These are phyloP conservation scores for Huntiella savannae DNA, from an alignment of 2,329 filamentous ascomycete species.

Conservation along the genomic window DNA sequence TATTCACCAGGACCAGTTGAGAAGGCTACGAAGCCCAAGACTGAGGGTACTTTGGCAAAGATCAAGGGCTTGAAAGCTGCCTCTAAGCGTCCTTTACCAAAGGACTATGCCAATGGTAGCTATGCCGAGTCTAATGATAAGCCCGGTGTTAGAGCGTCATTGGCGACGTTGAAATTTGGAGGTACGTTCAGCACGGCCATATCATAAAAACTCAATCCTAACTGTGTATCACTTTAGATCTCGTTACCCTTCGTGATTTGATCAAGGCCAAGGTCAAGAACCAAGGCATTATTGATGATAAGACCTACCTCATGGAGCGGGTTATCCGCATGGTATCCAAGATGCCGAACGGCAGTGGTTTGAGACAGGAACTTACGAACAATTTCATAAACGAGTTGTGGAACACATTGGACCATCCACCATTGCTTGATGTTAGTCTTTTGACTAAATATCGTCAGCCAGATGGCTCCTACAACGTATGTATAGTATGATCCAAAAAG, in stretches of 20 bases:
- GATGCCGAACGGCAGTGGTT: constrained; percentile 41
- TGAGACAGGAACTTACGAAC: constrained; percentile 44
- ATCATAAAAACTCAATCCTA: not conserved
- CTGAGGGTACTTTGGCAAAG: not conserved
- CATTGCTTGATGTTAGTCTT: constrained; percentile 43
- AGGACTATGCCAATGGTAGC: constrained; percentile 41
- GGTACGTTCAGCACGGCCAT: constrained; percentile 17
- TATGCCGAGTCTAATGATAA: constrained; percentile 31
- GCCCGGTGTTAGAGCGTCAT: constrained; percentile 34
- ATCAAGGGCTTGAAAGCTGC: constrained; percentile 23
- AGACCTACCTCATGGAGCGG: constrained; percentile 58
- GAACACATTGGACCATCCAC: constrained; percentile 54
- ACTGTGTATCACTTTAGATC: constrained; percentile 23
- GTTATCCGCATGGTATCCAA: constrained; percentile 51
- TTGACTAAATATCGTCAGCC: constrained; percentile 46
- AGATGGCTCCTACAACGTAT: constrained; percentile 50
- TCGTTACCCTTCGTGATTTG: constrained; percentile 42
- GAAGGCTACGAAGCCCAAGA: not conserved
- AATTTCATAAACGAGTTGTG: constrained; percentile 50
- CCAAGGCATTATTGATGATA: constrained; percentile 47
- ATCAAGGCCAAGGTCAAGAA: constrained; percentile 45
- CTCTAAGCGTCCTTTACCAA: constrained; percentile 42
- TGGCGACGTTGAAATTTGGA: constrained; percentile 33
- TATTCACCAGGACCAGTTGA: no score
- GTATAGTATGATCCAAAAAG: constrained; percentile 9